A percentile compares a stretch with the other conserved stretches of the same genome.
Conservation (phyloP, 345 rosid species). For the Trapa incisa region DNA sequence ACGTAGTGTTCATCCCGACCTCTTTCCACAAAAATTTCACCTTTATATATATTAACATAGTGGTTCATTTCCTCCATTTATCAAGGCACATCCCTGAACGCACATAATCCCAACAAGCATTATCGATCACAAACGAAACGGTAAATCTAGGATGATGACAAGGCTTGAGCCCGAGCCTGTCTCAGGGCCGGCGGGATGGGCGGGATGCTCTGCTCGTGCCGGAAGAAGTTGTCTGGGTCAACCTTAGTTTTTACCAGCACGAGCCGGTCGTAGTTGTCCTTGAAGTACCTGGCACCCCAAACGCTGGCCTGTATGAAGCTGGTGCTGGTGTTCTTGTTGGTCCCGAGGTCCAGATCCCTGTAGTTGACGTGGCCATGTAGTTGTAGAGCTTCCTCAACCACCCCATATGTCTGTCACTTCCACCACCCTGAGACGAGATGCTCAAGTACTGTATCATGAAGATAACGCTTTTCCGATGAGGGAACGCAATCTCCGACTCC, state of each 20-base stretch:
- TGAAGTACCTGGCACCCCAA: slow-evolving; percentile 47
- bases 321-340: slow-evolving; percentile 17
- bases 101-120: too few relatives aligned
- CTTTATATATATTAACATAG: too few relatives aligned
- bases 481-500: slow-evolving; percentile 25
- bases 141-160: not conserved
- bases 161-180: not conserved
- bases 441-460: slow-evolving; percentile 27
- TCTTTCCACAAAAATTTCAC: too few relatives aligned
- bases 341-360: slow-evolving; percentile 51
- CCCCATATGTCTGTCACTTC: slow-evolving; percentile 22
- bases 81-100: too few relatives aligned
- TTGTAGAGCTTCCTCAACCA: slow-evolving; percentile 43
- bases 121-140: too few relatives aligned
- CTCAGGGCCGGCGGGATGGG: slow-evolving; percentile 15
- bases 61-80: too few relatives aligned
- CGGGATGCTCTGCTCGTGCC: slow-evolving; percentile 62
- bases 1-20: too few relatives aligned
- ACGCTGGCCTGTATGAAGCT: slow-evolving; percentile 23
- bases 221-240: slow-evolving; percentile 49
- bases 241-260: slow-evolving; percentile 34
- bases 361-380: slow-evolving; percentile 43
- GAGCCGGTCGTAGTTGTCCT: slow-evolving; percentile 35
- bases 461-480: slow-evolving; percentile 28
- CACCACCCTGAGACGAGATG: slow-evolving; percentile 19